Percentiles rank a stretch among this genome's conserved stretches.
Evolutionary conservation across 2,329 filamentous ascomycete genomes (phyloP).

Genomic region (Exserohilum rostratum): DNA sequence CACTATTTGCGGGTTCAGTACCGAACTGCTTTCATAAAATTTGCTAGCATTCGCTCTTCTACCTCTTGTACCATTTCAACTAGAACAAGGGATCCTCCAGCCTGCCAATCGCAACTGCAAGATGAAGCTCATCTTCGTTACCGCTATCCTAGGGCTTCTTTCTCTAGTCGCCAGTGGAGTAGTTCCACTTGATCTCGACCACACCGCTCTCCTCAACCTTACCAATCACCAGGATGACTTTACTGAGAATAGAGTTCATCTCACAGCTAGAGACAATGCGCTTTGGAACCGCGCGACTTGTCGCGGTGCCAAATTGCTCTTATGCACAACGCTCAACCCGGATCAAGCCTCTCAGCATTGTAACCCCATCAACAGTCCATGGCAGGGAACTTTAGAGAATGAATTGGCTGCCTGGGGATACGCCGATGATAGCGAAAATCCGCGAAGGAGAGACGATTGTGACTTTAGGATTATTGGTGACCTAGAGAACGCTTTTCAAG

Average conservation of each 20-base stretch:
- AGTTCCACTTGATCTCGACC: neutral
- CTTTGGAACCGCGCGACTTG: neutral
- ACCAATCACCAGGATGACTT: no score
- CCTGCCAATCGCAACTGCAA: neutral
- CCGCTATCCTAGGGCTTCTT: neutral
- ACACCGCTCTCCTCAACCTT: neutral
- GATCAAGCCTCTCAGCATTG: neutral
- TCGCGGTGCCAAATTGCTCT: neutral
- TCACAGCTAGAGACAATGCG: neutral
- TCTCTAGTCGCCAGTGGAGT: neutral
- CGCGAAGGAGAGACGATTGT: neutral
- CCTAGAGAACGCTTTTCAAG: neutral
- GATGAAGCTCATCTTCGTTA: neutral
- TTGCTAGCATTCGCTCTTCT: no score
- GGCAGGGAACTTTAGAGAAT: neutral
- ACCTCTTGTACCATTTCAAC: neutral
- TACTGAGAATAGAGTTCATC: neutral
- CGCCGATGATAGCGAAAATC: neutral
- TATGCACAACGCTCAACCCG: neutral
- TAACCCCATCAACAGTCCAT: neutral
- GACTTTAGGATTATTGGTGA: neutral
- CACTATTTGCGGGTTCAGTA: no score
- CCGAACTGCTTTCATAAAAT: no score
- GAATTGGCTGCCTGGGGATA: constrained; percentile 1
- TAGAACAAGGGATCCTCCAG: no score